phyloP scores from a whole-genome alignment of 495 filamentous ascomycete species.

The Corynascus novoguineensis region DNA sequence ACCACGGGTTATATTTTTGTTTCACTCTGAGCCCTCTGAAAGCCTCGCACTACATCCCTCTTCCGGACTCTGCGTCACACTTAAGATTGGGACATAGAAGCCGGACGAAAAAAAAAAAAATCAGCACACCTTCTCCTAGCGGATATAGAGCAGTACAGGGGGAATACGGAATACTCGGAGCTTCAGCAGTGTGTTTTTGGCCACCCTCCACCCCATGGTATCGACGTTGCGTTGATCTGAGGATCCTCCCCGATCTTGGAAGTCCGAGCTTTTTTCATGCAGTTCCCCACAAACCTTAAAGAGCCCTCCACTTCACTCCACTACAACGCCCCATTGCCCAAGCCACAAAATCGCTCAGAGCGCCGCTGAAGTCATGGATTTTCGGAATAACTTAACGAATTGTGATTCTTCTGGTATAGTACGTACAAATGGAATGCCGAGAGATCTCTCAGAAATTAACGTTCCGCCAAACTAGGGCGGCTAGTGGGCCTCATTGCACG shows the following conservation, averaged over 20 bases:
- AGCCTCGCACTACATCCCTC: no score
- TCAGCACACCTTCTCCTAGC: neutral
- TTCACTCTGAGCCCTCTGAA: no score
- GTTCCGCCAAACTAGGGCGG: neutral
- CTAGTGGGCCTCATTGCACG: neutral
- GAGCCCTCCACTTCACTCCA: neutral
- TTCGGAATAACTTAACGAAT: no score
- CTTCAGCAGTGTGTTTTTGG: neutral
- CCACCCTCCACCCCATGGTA: no score
- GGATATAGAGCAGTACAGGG: no score
- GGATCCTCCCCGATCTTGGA: neutral
- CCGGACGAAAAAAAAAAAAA: neutral
- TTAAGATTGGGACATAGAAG: no score
- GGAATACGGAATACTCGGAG: no score
- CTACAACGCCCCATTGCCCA: neutral
- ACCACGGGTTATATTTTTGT: no score
- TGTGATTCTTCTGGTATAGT: no score
- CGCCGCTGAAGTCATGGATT: neutral
- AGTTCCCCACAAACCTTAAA: conserved; percentile 9
- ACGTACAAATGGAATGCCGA: no score
- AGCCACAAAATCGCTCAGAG: neutral
- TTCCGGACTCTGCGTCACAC: no score
- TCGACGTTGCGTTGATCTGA: conserved; percentile 1
- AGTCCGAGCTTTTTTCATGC: neutral
- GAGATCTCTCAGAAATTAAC: neutral